Evolutionary conservation across 2,329 filamentous ascomycete genomes (phyloP).

Genomic region (Diaporthe citriasiana): DNA sequence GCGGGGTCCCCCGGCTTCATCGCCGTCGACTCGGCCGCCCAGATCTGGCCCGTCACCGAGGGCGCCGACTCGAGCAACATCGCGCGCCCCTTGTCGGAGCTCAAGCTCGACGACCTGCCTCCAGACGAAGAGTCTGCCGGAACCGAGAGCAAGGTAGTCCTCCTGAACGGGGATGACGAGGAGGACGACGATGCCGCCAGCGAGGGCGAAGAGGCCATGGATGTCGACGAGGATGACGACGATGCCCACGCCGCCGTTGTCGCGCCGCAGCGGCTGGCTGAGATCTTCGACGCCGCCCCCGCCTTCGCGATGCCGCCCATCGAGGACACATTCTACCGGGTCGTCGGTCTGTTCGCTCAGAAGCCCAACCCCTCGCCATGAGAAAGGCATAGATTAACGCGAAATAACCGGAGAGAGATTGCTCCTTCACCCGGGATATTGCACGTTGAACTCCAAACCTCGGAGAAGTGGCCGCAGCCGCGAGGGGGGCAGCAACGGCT

Average conservation of each 20-base stretch:
- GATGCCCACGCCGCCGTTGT: constrained; percentile 72
- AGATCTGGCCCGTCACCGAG: constrained; percentile 75
- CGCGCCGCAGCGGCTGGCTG: constrained; percentile 75
- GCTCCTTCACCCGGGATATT: background rate
- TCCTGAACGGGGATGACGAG: constrained; percentile 51
- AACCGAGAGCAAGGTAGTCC: constrained; percentile 45
- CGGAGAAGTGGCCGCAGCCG: background rate
- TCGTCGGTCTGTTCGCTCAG: constrained; percentile 72
- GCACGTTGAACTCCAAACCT: background rate
- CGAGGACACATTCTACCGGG: constrained; percentile 81
- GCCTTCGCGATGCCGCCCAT: constrained; percentile 79
- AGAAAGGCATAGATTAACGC: constrained; percentile 19
- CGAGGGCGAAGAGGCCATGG: constrained; percentile 49
- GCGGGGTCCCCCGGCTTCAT: constrained; percentile 76
- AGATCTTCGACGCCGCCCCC: constrained; percentile 78
- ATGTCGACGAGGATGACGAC: constrained; percentile 51
- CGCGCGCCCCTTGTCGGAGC: constrained; percentile 68
- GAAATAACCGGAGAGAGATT: background rate
- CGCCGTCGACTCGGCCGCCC: constrained; percentile 80
- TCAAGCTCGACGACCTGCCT: constrained; percentile 58
- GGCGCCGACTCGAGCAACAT: constrained; percentile 68
- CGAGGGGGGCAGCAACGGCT: no score
- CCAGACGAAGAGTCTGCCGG: constrained; percentile 28
- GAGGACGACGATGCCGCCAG: constrained; percentile 42
- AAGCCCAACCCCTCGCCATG: constrained; percentile 42